Conservation (phyloP, 805 yeast species). For the Kodamaea hsintzibuensis region DNA sequence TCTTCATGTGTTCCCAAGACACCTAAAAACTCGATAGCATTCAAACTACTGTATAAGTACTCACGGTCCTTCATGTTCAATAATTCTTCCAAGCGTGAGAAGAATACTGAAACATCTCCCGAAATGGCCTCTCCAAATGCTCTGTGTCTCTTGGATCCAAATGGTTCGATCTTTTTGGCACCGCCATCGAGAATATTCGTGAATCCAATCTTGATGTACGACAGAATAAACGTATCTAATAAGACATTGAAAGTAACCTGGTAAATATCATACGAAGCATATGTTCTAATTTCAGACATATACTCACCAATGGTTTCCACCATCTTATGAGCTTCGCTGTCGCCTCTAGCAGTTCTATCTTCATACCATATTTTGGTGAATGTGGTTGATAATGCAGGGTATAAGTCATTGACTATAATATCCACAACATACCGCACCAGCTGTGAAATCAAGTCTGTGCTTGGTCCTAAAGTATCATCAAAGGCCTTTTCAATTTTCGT, state of each 20-base stretch:
- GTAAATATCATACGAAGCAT: slow-evolving; percentile 43
- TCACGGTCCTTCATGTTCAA: slow-evolving; percentile 42
- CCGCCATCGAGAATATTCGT: slow-evolving; percentile 43
- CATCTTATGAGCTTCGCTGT: slow-evolving; percentile 56
- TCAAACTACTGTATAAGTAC: slow-evolving; percentile 39
- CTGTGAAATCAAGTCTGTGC: slow-evolving; percentile 78
- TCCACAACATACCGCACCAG: slow-evolving; percentile 67
- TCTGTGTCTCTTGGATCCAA: slow-evolving; percentile 33
- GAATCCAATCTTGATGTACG: slow-evolving; percentile 41
- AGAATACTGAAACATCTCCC: slow-evolving; percentile 40
- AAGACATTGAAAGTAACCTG: slow-evolving; percentile 39
- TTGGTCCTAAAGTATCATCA: slow-evolving; percentile 52
- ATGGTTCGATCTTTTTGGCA: slow-evolving; percentile 44
- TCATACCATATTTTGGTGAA: slow-evolving; percentile 75
- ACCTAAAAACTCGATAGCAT: slow-evolving; percentile 43
- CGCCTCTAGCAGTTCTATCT: slow-evolving; percentile 34
- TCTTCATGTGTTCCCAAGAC: slow-evolving; percentile 41
- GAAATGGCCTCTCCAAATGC: slow-evolving; percentile 40
- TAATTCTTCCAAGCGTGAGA: slow-evolving; percentile 35
- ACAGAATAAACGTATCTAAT: slow-evolving; percentile 38
- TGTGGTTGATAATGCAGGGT: slow-evolving; percentile 57
- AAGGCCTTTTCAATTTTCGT: slow-evolving; percentile 35
- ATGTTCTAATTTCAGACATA: slow-evolving; percentile 59
- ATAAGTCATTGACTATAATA: slow-evolving; percentile 72
- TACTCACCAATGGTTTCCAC: slow-evolving; percentile 77